A percentile compares a stretch with the other conserved stretches of the same genome.
phyloP scores from a whole-genome alignment of 352 stramenopile species.

The Phytophthora vignae region DNA sequence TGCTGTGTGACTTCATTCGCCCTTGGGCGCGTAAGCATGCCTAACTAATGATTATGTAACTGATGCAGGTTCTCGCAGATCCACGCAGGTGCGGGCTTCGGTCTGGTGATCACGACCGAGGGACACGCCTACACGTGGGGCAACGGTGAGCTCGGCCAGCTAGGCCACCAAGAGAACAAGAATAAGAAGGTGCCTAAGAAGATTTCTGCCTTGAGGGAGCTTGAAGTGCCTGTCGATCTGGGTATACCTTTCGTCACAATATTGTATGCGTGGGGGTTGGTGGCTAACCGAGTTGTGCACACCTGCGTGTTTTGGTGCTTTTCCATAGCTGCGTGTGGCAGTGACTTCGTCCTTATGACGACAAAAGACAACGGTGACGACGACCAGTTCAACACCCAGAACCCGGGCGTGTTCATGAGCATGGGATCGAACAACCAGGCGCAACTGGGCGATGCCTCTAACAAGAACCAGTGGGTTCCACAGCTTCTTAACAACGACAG shows the following conservation, averaged over 20 bases:
- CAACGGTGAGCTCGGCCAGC: slow-evolving; percentile 76
- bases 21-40: background rate
- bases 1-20: background rate
- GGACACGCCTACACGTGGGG: slow-evolving; percentile 86
- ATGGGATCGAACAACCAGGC: slow-evolving; percentile 81
- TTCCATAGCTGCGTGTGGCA: slow-evolving; percentile 56
- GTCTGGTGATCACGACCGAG: slow-evolving; percentile 56
- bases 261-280: background rate
- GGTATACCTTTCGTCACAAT: slow-evolving; percentile 37
- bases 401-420: slow-evolving; percentile 81
- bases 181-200: slow-evolving; percentile 89
- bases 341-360: slow-evolving; percentile 80
- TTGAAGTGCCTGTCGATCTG: slow-evolving; percentile 75
- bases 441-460: slow-evolving; percentile 69
- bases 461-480: slow-evolving; percentile 87
- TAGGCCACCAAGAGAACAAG: slow-evolving; percentile 89
- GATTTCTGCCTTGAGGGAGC: slow-evolving; percentile 81
- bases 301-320: slow-evolving; percentile 10
- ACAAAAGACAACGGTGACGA: slow-evolving; percentile 72
- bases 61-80: slow-evolving; percentile 64
- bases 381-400: slow-evolving; percentile 80
- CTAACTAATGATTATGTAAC: background rate
- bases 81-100: slow-evolving; percentile 67
- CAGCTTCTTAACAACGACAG: slow-evolving; percentile 82
- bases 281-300: slow-evolving; percentile 15